Evolutionary conservation across 495 filamentous ascomycete species (phyloP), one percentile per base, ranked within the genome.

Genomic region (Penicillium canescens): DNA sequence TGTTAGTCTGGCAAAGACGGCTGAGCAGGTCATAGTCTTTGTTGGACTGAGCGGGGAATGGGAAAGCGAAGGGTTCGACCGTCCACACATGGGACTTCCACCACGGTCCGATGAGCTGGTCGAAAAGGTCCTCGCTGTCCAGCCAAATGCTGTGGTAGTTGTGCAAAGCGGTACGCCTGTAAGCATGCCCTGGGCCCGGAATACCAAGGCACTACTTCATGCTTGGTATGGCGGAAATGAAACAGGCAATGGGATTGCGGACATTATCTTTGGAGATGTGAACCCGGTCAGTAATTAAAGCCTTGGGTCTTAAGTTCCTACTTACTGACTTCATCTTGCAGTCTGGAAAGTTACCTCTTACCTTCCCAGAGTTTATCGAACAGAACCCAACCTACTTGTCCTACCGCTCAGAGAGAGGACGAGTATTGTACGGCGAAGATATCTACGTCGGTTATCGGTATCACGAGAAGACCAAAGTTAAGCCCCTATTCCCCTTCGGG

Each of bases 21-120:
- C 77, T 2, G 88, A 92, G 53, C 83, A 90, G 23, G 88, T 88
- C 3, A 73, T 92, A 35, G 74, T 93, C 1, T 77, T 88, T 54
- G 86, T 87, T 13, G 90, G 90, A 9, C 71, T 93, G 18, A 88
- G 88, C 61, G 82, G 78, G 18, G 90, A 95, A 62, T 93, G 90
- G 90, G 90, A 93, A 65, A 86, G 85, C 14, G 90, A 94, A 68
- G 90, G 90, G 7, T 85, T 88, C 42, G 90, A 94, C 61, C 79
- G 89, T 10, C 75, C 85, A 45, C 79, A 77, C 31, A 91, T 92
- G 88, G 80, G 86, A 51, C 74, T 93, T 9, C 89, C 89, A 4
- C 83, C 84, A 2, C 78, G 78, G 52, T 86, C 86, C 54, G 87
- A 92, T 64, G 77, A 83, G 13, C 76, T 94, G 13, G 79, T 93